Evolutionary conservation across 176 grass and related monocot species (phyloP).

Genomic region (Triticum dicoccoides): DNA sequence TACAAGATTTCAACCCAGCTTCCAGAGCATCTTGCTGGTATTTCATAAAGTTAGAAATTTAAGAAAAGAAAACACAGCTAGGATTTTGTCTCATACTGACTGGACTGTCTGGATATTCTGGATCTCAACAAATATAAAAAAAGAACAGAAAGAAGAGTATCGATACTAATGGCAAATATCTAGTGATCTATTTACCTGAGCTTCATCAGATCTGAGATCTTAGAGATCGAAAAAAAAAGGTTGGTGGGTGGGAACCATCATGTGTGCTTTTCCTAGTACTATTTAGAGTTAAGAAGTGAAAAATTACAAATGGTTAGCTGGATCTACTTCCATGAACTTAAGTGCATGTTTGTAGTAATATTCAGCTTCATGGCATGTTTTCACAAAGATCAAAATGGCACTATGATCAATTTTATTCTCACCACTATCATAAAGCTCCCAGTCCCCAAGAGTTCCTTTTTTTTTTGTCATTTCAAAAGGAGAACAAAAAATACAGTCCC

Average conservation of each 20-base stretch:
- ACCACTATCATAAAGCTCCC: too few species aligned
- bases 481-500: constrained; percentile 4
- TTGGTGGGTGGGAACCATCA: too few species aligned
- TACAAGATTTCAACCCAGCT: not conserved
- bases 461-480: not conserved
- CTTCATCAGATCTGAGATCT: not conserved
- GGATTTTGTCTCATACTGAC: constrained; percentile 2
- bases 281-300: too few species aligned
- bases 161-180: not conserved
- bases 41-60: not conserved
- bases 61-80: not conserved
- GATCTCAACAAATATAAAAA: not conserved
- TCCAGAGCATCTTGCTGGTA: constrained; percentile 2
- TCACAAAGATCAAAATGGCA: not conserved
- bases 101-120: not conserved
- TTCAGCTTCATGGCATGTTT: too few species aligned
- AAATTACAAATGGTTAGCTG: too few species aligned
- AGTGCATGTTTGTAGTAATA: too few species aligned
- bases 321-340: too few species aligned
- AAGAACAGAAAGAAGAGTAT: constrained; percentile 8
- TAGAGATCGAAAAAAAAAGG: not conserved
- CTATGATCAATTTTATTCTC: too few species aligned
- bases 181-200: not conserved
- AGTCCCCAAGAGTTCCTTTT: too few species aligned
- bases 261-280: too few species aligned